These are phyloP conservation scores for Penicillium sclerotiorum DNA, from an alignment of 2,329 filamentous ascomycete species.

Conservation along the genomic window DNA sequence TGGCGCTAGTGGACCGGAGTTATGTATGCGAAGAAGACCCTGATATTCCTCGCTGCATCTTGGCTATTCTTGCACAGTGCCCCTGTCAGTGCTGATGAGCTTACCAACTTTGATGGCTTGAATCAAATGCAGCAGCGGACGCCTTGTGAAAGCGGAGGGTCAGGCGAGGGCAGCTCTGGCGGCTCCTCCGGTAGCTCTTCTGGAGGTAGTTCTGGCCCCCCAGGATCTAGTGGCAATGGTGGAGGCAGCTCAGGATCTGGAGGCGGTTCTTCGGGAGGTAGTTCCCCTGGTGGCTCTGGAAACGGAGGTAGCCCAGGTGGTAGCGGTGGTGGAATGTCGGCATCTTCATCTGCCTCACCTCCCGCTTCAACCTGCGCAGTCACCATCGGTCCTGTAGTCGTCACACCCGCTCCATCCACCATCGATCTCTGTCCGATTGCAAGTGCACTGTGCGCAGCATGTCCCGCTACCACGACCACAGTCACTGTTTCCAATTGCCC, in stretches of 20 bases:
- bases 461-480: conserved; percentile 9
- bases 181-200: conserved; percentile 6
- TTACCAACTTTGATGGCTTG: conserved; percentile 1
- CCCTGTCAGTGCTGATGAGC: conserved; percentile 11
- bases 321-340: background rate
- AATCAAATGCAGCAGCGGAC: background rate
- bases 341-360: background rate
- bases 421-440: conserved; percentile 9
- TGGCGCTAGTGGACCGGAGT: too few relatives aligned
- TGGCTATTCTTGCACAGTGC: conserved; percentile 20
- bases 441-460: conserved; percentile 17
- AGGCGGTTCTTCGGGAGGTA: too few relatives aligned
- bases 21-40: conserved; percentile 23
- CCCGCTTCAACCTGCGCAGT: background rate
- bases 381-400: conserved; percentile 1
- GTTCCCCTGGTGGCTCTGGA: too few relatives aligned
- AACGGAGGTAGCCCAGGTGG: background rate
- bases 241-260: background rate
- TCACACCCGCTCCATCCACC: conserved; percentile 2
- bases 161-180: conserved; percentile 3
- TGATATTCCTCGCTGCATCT: conserved; percentile 19
- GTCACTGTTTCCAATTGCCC: conserved; percentile 10
- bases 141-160: conserved; percentile 6
- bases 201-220: background rate
- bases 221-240: background rate